Percentiles rank a stretch among this genome's conserved stretches.
Conservation (phyloP, 768 basidiomycete species). For the Serendipita sp. region DNA sequence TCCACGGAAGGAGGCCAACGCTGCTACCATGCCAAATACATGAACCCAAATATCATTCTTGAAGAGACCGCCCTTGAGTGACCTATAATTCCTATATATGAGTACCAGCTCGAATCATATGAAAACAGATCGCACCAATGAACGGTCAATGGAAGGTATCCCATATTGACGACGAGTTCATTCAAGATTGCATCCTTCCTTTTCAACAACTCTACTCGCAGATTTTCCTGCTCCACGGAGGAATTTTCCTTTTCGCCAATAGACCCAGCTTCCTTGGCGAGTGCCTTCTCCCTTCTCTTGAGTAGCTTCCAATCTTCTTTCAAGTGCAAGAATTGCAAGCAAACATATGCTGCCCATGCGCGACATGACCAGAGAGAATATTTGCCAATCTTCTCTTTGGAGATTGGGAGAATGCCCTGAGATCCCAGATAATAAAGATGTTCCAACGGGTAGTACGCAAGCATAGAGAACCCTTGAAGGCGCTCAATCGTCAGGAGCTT, state of each 20-base stretch:
- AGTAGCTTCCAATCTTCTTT: slow-evolving; percentile 50
- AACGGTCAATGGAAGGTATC: slow-evolving; percentile 65
- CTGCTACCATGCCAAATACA: slow-evolving; percentile 32
- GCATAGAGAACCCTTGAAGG: slow-evolving; percentile 59
- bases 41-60: slow-evolving; percentile 41
- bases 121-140: slow-evolving; percentile 47
- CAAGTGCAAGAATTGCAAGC: slow-evolving; percentile 61
- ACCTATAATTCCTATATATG: slow-evolving; percentile 28
- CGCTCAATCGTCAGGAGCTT: slow-evolving; percentile 61
- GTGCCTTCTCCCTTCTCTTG: slow-evolving; percentile 33
- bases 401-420: slow-evolving; percentile 45
- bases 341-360: slow-evolving; percentile 65
- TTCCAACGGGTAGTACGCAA: slow-evolving; percentile 65
- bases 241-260: slow-evolving; percentile 14
- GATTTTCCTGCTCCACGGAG: background rate
- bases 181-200: slow-evolving; percentile 56
- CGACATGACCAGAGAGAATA: slow-evolving; percentile 49
- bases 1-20: slow-evolving; percentile 43
- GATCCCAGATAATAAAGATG: slow-evolving; percentile 55
- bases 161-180: slow-evolving; percentile 54
- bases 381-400: slow-evolving; percentile 30
- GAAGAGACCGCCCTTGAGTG: slow-evolving; percentile 49
- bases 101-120: background rate
- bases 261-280: slow-evolving; percentile 22
- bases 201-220: background rate